A percentile compares a stretch with the other conserved stretches of the same genome.
Conservation (phyloP, 257 asterid species). For the Solanum chaucha region DNA sequence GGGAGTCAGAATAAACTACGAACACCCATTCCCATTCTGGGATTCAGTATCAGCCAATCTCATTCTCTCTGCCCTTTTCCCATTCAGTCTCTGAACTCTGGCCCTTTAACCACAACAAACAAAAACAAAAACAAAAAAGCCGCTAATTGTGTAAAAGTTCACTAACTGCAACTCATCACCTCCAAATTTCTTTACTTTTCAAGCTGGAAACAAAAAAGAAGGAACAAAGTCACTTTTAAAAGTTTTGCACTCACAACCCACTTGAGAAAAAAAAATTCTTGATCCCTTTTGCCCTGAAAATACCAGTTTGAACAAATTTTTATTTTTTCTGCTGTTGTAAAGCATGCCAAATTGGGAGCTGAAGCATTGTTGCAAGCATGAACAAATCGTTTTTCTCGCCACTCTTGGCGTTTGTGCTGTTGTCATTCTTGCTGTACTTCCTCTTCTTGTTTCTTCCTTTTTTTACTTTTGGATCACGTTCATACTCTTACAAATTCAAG, state of each 20-base stretch:
- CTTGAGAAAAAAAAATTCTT: neutral
- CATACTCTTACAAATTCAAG: neutral
- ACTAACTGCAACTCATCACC: neutral
- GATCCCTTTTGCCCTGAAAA: neutral
- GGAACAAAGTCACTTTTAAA: neutral
- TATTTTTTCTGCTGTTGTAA: neutral
- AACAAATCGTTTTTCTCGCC: conserved; percentile 28
- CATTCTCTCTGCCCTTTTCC: neutral
- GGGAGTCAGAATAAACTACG: neutral
- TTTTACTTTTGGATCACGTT: neutral
- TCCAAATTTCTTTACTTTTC: neutral
- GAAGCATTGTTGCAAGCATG: conserved; percentile 40
- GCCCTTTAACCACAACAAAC: neutral
- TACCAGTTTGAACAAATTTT: neutral
- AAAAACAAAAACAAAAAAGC: neutral
- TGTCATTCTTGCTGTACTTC: conserved; percentile 31
- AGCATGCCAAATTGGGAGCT: conserved; percentile 39
- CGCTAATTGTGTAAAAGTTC: neutral
- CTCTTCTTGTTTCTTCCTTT: neutral
- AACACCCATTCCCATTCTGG: neutral
- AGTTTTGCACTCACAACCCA: neutral
- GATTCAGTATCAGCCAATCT: neutral
- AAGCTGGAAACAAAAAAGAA: neutral
- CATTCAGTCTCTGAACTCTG: neutral
- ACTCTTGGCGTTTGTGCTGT: conserved; percentile 32